Evolutionary conservation across 768 basidiomycete species (phyloP), one percentile per base, ranked within the genome.

Genomic region (Mycena epipterygia): DNA sequence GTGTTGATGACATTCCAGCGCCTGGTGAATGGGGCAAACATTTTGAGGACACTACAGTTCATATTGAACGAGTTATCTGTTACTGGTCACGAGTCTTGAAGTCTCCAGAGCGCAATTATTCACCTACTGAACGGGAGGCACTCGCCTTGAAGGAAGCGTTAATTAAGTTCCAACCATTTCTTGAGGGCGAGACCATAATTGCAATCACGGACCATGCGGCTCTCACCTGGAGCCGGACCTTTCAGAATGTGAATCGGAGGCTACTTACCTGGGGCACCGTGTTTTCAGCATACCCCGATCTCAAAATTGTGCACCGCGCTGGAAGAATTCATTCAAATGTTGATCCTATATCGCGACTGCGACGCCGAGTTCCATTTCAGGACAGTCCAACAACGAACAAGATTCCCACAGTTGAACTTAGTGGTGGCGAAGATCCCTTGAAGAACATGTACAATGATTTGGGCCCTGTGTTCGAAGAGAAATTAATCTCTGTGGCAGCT

Each of bases 281-380:
- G 11, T 82, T 80, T 49, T 59, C 76, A 0, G 80, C 81, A 0
- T 82, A 77, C 33, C 81, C 78, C 0, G 67, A 69, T 0, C 65
- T 84, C 0, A 71, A 73, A 49, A 81, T 83, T 21, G 70, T 80
- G 1, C 82, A 83, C 48, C 61, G 79, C 21, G 70, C 81, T 0
- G 82, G 82, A 0, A 17, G 76, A 29, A 67, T 81, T 0, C 82
- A 83, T 49, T 82, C 79, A 2, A 83, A 84, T 57, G 76, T 79
- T 1, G 76, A 79, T 58, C 78, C 78, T 0, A 44, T 79, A 0
- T 77, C 78, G 0, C 25, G 75, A 19, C 35, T 76, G 67, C 41
- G 63, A 27, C 67, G 65, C 1, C 48, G 72, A n/a, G 42, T 71
- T 32, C 76, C 73, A 7, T 68, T 59, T 23, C 73, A 76, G 33